Evolutionary conservation across 768 basidiomycete genomes (phyloP).

Genomic region (Lactarius vividus): DNA sequence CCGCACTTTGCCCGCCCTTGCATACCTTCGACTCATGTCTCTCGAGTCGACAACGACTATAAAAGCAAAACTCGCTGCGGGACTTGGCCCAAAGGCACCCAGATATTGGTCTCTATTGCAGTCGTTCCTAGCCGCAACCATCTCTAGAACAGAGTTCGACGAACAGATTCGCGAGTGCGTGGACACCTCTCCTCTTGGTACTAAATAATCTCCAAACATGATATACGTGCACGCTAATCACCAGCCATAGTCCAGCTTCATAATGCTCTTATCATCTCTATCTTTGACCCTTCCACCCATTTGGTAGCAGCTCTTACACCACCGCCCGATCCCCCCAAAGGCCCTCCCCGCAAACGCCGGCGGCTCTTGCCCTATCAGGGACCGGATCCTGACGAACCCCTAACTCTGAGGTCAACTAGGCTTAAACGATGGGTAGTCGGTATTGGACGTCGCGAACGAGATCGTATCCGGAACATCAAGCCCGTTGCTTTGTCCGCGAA

Average conservation of each 20-base stretch:
- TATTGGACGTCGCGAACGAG: slow-evolving; percentile 70
- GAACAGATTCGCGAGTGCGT: slow-evolving; percentile 61
- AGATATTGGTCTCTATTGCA: slow-evolving; percentile 64
- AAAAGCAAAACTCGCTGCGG: slow-evolving; percentile 61
- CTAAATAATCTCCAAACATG: neutral
- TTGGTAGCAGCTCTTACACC: slow-evolving; percentile 65
- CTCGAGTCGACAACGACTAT: slow-evolving; percentile 71
- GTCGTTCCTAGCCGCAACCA: slow-evolving; percentile 62
- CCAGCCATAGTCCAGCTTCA: slow-evolving; percentile 62
- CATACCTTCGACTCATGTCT: slow-evolving; percentile 49
- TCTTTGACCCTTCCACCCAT: slow-evolving; percentile 76
- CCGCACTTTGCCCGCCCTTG: neutral
- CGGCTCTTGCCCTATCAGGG: slow-evolving; percentile 70
- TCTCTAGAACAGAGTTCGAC: slow-evolving; percentile 76
- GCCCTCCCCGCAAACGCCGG: slow-evolving; percentile 66
- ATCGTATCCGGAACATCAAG: slow-evolving; percentile 56
- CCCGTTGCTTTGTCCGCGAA: slow-evolving; percentile 42
- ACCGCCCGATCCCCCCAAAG: slow-evolving; percentile 60
- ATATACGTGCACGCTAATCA: slow-evolving; percentile 14
- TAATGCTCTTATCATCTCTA: slow-evolving; percentile 78
- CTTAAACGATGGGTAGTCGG: slow-evolving; percentile 75
- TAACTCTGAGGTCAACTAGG: slow-evolving; percentile 56
- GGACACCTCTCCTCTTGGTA: slow-evolving; percentile 54
- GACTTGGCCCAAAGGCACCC: slow-evolving; percentile 58
- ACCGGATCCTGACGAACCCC: slow-evolving; percentile 49